Base-by-base conservation (phyloP, 1,139 yeast genomes). In the Oligophagozyma castellii region DNA sequence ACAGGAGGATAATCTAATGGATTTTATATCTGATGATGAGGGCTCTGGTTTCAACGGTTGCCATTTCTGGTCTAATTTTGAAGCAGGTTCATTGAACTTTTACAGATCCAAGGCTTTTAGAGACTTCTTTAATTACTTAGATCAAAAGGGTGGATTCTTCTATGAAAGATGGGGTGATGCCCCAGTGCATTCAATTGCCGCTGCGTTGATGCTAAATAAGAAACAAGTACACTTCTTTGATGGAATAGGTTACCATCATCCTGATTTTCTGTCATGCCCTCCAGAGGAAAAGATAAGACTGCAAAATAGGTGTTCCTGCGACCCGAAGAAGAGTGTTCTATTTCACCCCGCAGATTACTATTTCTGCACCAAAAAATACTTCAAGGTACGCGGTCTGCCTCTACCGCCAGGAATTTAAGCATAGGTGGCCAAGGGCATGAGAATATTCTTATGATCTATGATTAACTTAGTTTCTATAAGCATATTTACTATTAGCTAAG, bases 101-200 rank as follows among this genome's bases (percentile, higher is more conserved):
- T 80, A 81, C 80, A 67, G 93, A 51, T 57, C 71, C 14, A 69
- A 74, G 29, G 80, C 80, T 12, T 80, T 79, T 52, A 54, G 58
- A 31, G 63, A 66, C 29, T 80, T 74, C 53, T 81, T 80, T 43
- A 76, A 77, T 19, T 61, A 64, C 47, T 66, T 80, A 43, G 94
- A 80, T 52, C 57, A 69, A 40, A 68, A 78, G 11, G 94, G 93
- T 46, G 93, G 93, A 4, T 81, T 81, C 59, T 81, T 76, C 57
- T 81, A 81, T 52, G 93, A 81, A 58, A 67, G 93, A 51, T 81
- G 93, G 93, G 93, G 93, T 36, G 94, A 80, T 56, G 93, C 93
- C 8, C 93, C 94, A 22, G 75, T 81, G 22, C 94, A 81, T 51
- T 77, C 93, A 10, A 71, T 81, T 45, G 93, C 89, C 10, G 93